phyloP scores from a whole-genome alignment of 148 eudicot genomes.

The Vaccinium vitisidaea region DNA sequence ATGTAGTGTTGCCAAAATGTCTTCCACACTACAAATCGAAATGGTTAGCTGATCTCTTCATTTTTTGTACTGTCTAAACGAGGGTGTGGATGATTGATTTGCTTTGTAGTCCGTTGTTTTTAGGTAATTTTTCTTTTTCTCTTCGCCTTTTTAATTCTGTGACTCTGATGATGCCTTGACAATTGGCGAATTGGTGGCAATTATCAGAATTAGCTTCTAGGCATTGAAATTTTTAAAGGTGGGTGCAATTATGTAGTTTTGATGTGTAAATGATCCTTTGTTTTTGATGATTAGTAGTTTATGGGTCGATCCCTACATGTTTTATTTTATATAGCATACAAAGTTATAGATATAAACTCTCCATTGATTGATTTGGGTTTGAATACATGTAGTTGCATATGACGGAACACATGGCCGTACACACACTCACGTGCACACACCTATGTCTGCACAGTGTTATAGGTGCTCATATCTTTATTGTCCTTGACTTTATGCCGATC shows the following conservation, averaged over 20 bases:
- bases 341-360: neutral
- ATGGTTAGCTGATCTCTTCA: conserved; percentile 46
- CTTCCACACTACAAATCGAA: conserved; percentile 73
- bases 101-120: neutral
- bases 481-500: neutral
- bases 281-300: neutral
- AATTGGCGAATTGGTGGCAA: neutral
- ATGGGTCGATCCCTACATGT: neutral
- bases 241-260: neutral
- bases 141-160: neutral
- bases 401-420: neutral
- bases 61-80: neutral
- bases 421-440: neutral
- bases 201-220: neutral
- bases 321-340: too few species aligned
- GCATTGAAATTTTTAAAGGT: neutral
- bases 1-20: conserved; percentile 63
- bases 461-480: too few species aligned
- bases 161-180: neutral
- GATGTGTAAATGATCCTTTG: neutral
- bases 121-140: neutral
- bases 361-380: neutral
- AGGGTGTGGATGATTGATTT: neutral
- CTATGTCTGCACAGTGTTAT: neutral
- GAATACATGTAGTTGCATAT: neutral